Percentiles rank a stretch among this genome's conserved stretches.
These are phyloP conservation scores for Leucocoprinus gongylophorus DNA, from an alignment of 1,284 basidiomycete genomes.

Conservation along the genomic window DNA sequence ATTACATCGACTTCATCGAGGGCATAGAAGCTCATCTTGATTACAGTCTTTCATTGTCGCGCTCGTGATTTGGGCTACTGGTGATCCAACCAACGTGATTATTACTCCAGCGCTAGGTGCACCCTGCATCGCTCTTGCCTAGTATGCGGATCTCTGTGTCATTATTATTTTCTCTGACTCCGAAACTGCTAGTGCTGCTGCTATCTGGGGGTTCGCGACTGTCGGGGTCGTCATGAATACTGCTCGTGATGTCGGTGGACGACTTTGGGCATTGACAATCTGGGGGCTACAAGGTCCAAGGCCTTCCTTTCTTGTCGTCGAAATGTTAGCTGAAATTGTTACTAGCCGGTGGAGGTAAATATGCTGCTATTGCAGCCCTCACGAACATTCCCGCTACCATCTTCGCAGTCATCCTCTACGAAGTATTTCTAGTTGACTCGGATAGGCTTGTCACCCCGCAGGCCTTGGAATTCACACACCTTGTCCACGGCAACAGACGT, in stretches of 20 bases:
- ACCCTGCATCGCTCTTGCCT: conserved; percentile 47
- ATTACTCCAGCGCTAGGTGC: conserved; percentile 48
- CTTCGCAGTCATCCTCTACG: conserved; percentile 45
- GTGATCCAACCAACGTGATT: conserved; percentile 58
- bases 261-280: conserved; percentile 49
- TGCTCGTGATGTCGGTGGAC: conserved; percentile 61
- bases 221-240: conserved; percentile 57
- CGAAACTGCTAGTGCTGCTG: conserved; percentile 34
- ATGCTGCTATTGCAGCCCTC: conserved; percentile 57
- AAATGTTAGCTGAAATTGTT: not conserved
- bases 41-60: conserved; percentile 59
- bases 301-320: conserved; percentile 14
- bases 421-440: conserved; percentile 48
- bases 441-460: conserved; percentile 26
- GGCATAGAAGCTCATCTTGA: conserved; percentile 6
- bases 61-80: conserved; percentile 46
- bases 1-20: not conserved
- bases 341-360: conserved; percentile 47
- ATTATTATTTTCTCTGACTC: not conserved
- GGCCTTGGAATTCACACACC: not conserved
- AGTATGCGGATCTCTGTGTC: conserved; percentile 33
- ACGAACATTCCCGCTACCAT: conserved; percentile 60
- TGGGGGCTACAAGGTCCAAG: conserved; percentile 42
- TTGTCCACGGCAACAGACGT: conserved; percentile 9
- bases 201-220: conserved; percentile 54